Evolutionary conservation across 768 basidiomycete genomes (phyloP), one percentile per base, ranked within the genome.

Genomic region (Mycena sanguinolenta): DNA sequence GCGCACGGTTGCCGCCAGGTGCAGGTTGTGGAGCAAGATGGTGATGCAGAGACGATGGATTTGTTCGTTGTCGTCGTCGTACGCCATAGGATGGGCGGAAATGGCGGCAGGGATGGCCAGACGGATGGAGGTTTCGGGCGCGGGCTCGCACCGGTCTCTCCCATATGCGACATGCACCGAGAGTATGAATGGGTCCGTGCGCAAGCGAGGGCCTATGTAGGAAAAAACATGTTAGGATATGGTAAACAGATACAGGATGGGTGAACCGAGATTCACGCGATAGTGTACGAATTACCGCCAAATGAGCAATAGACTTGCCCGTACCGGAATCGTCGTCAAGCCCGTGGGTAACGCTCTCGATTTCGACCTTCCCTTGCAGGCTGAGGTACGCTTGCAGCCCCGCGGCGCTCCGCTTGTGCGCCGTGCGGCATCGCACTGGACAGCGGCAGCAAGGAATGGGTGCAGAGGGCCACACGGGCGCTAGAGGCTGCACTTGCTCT

Each of bases 141-240:
- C 32, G 30, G 27, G 2, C 38, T 67, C 65, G 52, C 66, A 67
- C 17, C 30, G 52, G 13, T 68, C 67, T 2, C 30, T 21, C 1
- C 54, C 44, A n/a, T 68, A 68, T 16, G 44, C 44, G 46, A 68
- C 34, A 27, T 38, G 60, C 23, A 68, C 54, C 8, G 36, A 44
- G 23, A 19, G 6, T 55, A 63, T 62, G 34, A 13, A 10, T 1
- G 60, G 54, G 34, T 63, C 67, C 12, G 67, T 42, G 42, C 60
- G 60, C 54, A 32, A 0, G 44, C 60, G 54, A 57, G 60, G 1
- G 67, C 58, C 65, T 60, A 28, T 17, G 38, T 7, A 10, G 23
- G n/a, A 16, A 16, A 27, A 23, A 1, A 42, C 8, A 2, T 17
- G 23, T 49, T 12, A 17, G n/a, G 1, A 23, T n/a, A 14, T 12